Evolutionary conservation across 2,329 filamentous ascomycete genomes (phyloP).

Genomic region (Cercospora zeae-maydis): DNA sequence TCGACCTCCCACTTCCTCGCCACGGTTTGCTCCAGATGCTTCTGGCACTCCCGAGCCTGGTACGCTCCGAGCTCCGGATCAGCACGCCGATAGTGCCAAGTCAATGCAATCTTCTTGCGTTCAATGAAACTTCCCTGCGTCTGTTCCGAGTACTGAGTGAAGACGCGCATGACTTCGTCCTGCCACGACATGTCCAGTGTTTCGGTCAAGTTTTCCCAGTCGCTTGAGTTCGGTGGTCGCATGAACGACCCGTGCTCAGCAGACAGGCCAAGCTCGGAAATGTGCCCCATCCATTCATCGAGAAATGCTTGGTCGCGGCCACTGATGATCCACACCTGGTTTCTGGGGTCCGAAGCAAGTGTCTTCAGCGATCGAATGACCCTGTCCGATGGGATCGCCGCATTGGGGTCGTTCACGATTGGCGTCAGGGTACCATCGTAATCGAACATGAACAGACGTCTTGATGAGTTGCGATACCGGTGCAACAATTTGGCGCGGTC

Average conservation of each 20-base stretch:
- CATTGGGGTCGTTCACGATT: slow-evolving; percentile 86
- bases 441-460: slow-evolving; percentile 95
- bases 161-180: slow-evolving; percentile 74
- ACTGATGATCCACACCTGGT: slow-evolving; percentile 97
- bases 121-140: slow-evolving; percentile 93
- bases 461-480: slow-evolving; percentile 70
- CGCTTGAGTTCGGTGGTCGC: slow-evolving; percentile 67
- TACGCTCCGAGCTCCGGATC: slow-evolving; percentile 80
- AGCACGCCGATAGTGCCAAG: slow-evolving; percentile 93
- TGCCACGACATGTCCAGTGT: slow-evolving; percentile 91
- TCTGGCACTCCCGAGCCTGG: slow-evolving; percentile 75
- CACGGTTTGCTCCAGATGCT: slow-evolving; percentile 73
- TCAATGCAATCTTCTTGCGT: slow-evolving; percentile 86
- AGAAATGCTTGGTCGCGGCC: slow-evolving; percentile 91
- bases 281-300: slow-evolving; percentile 87
- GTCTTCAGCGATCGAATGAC: slow-evolving; percentile 75
- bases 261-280: slow-evolving; percentile 82
- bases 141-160: slow-evolving; percentile 82
- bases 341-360: slow-evolving; percentile 73
- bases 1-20: slow-evolving; percentile 83
- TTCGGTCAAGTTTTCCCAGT: slow-evolving; percentile 88
- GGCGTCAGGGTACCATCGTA: slow-evolving; percentile 96
- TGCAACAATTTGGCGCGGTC: slow-evolving; percentile 69
- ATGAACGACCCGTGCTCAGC: slow-evolving; percentile 98
- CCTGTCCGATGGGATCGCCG: slow-evolving; percentile 80